A percentile compares a stretch with the other conserved stretches of the same genome.
phyloP scores from a whole-genome alignment of 192 early-diverging fungal genomes.

The Piromyces sp. region DNA sequence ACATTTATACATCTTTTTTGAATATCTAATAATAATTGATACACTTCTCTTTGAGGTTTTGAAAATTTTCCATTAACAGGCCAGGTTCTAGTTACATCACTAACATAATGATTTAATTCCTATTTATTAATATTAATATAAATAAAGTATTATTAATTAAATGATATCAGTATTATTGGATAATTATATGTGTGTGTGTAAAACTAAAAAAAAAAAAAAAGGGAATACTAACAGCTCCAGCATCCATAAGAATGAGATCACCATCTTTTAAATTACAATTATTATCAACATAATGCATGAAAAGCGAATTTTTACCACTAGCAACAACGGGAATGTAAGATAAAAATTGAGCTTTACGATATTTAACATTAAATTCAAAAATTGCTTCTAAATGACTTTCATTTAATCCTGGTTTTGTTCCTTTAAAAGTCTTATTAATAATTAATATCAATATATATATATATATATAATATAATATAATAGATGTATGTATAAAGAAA shows the following conservation, averaged over 20 bases:
- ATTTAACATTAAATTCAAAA: constrained; percentile 52
- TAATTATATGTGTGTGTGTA: no score
- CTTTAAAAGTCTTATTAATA: constrained; percentile 46
- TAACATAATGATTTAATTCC: constrained; percentile 76
- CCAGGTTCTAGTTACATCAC: constrained; percentile 87
- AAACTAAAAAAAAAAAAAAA: not conserved
- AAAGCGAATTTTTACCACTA: constrained; percentile 70
- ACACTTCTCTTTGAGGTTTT: constrained; percentile 58
- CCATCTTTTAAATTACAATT: constrained; percentile 49
- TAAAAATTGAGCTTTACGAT: constrained; percentile 40
- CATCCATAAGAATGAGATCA: constrained; percentile 76
- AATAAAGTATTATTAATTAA: not conserved
- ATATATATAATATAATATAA: no score
- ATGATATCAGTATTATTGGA: no score
- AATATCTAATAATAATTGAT: constrained; percentile 62
- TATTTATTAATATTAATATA: not conserved
- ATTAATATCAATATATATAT: no score
- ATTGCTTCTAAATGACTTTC: constrained; percentile 62
- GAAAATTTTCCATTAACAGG: constrained; percentile 77
- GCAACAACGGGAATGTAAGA: constrained; percentile 96
- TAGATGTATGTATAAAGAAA: no score
- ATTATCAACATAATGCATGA: constrained; percentile 91
- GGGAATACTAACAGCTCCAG: constrained; percentile 51
- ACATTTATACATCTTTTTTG: constrained; percentile 74
- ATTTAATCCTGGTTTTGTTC: constrained; percentile 43